A percentile compares a stretch with the other conserved stretches of the same genome.
Conservation (phyloP, 192 early-diverging fungal genomes). For the Mortierella hygrophila region DNA sequence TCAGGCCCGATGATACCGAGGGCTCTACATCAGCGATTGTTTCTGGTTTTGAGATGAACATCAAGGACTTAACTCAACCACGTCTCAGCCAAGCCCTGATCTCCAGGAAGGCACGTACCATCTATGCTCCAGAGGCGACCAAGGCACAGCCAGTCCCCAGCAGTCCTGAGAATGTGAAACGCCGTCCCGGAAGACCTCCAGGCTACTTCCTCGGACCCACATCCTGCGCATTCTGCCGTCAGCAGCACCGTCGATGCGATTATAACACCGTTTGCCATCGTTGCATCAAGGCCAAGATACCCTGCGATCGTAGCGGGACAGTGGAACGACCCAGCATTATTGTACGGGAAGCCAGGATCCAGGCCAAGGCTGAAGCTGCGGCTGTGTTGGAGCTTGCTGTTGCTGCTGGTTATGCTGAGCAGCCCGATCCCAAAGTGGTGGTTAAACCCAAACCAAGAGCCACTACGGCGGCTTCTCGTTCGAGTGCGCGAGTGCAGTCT, state of each 20-base stretch:
- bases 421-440: not conserved
- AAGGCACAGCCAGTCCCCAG: not conserved
- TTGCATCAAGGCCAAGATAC: constrained; percentile 52
- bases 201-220: constrained; percentile 51
- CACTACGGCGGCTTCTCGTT: not conserved
- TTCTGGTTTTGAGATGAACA: constrained; percentile 19
- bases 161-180: constrained; percentile 6
- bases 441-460: not conserved
- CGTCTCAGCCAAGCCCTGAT: constrained; percentile 30
- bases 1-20: constrained; percentile 2
- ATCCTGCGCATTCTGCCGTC: constrained; percentile 44
- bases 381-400: constrained; percentile 30
- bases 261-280: constrained; percentile 42
- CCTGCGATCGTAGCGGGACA: constrained; percentile 46
- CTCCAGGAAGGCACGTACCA: constrained; percentile 32
- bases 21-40: not conserved
- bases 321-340: constrained; percentile 52
- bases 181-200: constrained; percentile 43
- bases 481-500: not conserved
- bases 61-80: constrained; percentile 14
- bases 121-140: constrained; percentile 22
- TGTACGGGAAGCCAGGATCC: constrained; percentile 41
- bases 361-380: constrained; percentile 32
- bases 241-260: constrained; percentile 49
- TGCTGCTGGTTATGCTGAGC: constrained; percentile 24